These are phyloP conservation scores for Hyphopichia khmerensis DNA, from an alignment of 1,139 yeast genomes.

Conservation along the genomic window DNA sequence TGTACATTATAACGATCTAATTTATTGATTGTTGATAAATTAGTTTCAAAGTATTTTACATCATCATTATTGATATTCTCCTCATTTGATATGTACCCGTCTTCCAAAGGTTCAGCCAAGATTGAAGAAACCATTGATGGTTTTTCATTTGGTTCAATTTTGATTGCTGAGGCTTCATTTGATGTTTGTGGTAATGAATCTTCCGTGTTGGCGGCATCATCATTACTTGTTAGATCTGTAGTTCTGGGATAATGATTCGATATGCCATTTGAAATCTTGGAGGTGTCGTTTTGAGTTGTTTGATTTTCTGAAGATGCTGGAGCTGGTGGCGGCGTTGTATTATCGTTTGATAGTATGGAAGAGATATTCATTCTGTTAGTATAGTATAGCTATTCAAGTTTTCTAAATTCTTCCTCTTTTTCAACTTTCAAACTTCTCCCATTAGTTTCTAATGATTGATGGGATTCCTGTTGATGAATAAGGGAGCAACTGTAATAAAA, in stretches of 20 bases:
- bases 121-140: background rate
- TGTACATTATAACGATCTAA: slow-evolving; percentile 28
- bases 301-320: slow-evolving; percentile 2
- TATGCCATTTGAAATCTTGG: background rate
- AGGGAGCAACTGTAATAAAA: background rate
- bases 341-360: slow-evolving; percentile 38
- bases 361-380: slow-evolving; percentile 33
- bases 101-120: background rate
- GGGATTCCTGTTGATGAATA: background rate
- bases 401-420: background rate
- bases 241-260: background rate
- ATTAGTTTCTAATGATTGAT: background rate
- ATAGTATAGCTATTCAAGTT: background rate
- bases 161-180: too few relatives aligned
- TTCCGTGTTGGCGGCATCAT: background rate
- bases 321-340: slow-evolving; percentile 12
- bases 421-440: background rate
- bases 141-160: too few relatives aligned
- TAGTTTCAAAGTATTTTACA: slow-evolving; percentile 15
- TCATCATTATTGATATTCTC: slow-evolving; percentile 5
- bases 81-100: slow-evolving; percentile 2
- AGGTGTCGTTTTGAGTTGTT: slow-evolving; percentile 1
- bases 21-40: slow-evolving; percentile 24
- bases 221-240: background rate
- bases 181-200: too few relatives aligned